Evolutionary conservation across 1,284 basidiomycete genomes (phyloP).

Genomic region (Apiotrichum gracile): DNA sequence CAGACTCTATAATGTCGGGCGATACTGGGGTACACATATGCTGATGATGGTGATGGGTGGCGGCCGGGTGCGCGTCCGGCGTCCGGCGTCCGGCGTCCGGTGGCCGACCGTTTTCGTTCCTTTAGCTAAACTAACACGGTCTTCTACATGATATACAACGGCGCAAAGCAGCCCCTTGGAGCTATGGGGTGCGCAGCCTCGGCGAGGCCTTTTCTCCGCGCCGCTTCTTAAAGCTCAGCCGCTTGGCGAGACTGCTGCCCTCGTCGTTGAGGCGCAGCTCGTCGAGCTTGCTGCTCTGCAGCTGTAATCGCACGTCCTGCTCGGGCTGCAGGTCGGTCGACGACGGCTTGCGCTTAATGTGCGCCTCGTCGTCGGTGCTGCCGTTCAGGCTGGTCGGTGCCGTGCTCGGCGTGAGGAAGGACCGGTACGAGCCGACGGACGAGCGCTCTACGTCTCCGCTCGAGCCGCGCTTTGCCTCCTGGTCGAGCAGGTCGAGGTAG

Average conservation of each 20-base stretch:
- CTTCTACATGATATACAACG: too few relatives aligned
- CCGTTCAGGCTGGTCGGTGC: slow-evolving; percentile 3
- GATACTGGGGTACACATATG: not conserved
- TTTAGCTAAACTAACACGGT: too few relatives aligned
- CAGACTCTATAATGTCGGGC: not conserved
- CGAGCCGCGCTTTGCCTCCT: slow-evolving; percentile 45
- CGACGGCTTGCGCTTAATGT: slow-evolving; percentile 36
- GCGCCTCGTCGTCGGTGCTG: slow-evolving; percentile 37
- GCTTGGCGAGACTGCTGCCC: slow-evolving; percentile 32
- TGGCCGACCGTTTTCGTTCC: too few relatives aligned
- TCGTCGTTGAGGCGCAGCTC: not conserved
- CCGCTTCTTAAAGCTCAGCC: slow-evolving; percentile 42
- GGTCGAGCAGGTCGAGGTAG: slow-evolving; percentile 68
- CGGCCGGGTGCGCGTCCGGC: too few relatives aligned
- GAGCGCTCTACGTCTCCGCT: not conserved
- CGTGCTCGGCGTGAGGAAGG: not conserved
- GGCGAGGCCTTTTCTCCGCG: not conserved
- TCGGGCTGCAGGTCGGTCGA: slow-evolving; percentile 38
- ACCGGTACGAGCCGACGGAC: not conserved
- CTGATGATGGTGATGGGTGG: not conserved
- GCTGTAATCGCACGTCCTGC: slow-evolving; percentile 5
- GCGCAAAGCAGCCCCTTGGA: too few relatives aligned
- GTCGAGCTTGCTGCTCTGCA: slow-evolving; percentile 3
- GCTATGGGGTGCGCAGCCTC: too few relatives aligned
- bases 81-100: too few relatives aligned